phyloP scores from a whole-genome alignment of 2,329 filamentous ascomycete genomes.

The Epichloe uncinata region DNA sequence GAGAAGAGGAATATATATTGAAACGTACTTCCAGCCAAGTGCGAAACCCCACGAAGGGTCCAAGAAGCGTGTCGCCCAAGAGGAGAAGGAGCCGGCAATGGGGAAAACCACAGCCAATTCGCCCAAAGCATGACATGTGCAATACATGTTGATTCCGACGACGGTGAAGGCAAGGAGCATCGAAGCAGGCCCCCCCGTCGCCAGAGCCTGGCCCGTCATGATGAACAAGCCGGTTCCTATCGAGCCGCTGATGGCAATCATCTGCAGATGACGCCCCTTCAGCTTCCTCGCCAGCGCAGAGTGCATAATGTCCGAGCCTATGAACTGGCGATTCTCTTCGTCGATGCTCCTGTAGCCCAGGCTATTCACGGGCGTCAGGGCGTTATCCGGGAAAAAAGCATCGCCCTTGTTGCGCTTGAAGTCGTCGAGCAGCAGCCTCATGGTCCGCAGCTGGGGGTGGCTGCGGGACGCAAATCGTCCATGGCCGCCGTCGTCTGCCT shows the following conservation, averaged over 20 bases:
- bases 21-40: constrained; percentile 78
- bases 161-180: constrained; percentile 62
- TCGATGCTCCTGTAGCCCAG: constrained; percentile 24
- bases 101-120: constrained; percentile 86
- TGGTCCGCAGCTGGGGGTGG: not conserved
- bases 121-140: constrained; percentile 80
- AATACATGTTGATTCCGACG: constrained; percentile 79
- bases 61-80: constrained; percentile 82
- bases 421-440: constrained; percentile 41
- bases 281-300: constrained; percentile 63
- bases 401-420: constrained; percentile 48
- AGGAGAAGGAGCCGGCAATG: constrained; percentile 81
- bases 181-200: constrained; percentile 71
- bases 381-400: constrained; percentile 32
- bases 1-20: not conserved
- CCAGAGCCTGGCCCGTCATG: constrained; percentile 59
- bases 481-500: not conserved
- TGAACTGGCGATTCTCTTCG: constrained; percentile 41
- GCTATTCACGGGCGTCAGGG: constrained; percentile 22
- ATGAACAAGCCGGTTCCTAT: constrained; percentile 77
- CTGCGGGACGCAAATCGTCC: not conserved
- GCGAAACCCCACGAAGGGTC: constrained; percentile 92
- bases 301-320: constrained; percentile 60
- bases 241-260: constrained; percentile 92
- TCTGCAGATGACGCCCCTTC: constrained; percentile 79